Percentiles rank a stretch among this genome's conserved stretches.
Conservation (phyloP, 805 yeast species). For the Saturnispora mendoncae region DNA sequence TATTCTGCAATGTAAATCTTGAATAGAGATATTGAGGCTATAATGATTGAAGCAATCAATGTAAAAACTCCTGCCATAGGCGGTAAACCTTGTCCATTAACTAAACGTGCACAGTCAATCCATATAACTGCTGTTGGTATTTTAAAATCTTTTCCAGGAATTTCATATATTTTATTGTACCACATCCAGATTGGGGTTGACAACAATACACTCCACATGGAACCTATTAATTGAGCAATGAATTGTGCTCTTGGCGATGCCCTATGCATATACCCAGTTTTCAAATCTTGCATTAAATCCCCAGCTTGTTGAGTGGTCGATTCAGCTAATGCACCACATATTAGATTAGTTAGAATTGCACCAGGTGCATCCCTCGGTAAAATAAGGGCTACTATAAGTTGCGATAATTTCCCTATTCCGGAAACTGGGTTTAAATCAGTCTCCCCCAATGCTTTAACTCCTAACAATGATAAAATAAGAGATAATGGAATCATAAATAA, state of each 20-base stretch:
- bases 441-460: constrained; percentile 92
- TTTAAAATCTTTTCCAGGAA: constrained; percentile 74
- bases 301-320: constrained; percentile 99
- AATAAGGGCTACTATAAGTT: constrained; percentile 73
- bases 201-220: constrained; percentile 70
- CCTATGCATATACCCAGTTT: constrained; percentile 85
- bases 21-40: constrained; percentile 59
- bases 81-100: constrained; percentile 86
- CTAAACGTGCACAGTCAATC: constrained; percentile 92
- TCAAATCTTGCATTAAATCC: constrained; percentile 93
- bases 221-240: constrained; percentile 81
- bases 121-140: constrained; percentile 94
- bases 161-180: constrained; percentile 73
- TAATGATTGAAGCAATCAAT: constrained; percentile 51
- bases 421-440: constrained; percentile 95
- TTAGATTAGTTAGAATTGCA: constrained; percentile 71
- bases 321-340: constrained; percentile 96
- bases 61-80: constrained; percentile 60
- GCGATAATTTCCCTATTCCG: constrained; percentile 93
- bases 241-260: constrained; percentile 93
- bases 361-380: constrained; percentile 72
- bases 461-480: constrained; percentile 69
- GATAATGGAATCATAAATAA: constrained; percentile 66
- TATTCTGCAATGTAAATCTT: constrained; percentile 24
- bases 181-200: constrained; percentile 77